Percentiles rank a stretch among this genome's conserved stretches.
Conservation (phyloP, 2,329 filamentous ascomycete species). For the Penicillium sp. region DNA sequence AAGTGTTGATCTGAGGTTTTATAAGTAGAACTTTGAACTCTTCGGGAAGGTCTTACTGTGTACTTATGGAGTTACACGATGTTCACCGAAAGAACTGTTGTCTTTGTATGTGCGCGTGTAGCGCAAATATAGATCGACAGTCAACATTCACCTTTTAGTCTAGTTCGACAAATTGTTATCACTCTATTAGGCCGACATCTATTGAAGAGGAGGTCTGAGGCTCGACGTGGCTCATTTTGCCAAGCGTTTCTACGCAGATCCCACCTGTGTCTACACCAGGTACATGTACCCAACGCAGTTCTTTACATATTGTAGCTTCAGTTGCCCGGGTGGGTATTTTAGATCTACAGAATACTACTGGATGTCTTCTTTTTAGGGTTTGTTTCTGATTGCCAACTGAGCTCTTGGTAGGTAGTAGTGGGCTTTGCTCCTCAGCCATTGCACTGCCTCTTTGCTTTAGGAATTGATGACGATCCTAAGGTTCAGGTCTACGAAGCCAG, state of each 20-base stretch:
- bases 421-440: neutral
- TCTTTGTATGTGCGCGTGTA: neutral
- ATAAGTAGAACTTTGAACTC: neutral
- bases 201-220: neutral
- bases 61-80: neutral
- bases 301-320: neutral
- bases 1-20: neutral
- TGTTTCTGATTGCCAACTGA: neutral
- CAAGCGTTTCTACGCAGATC: neutral
- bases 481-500: neutral
- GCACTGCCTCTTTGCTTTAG: neutral
- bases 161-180: neutral
- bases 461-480: neutral
- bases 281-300: neutral
- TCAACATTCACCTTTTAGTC: neutral
- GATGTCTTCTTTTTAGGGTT: neutral
- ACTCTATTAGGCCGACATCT: neutral
- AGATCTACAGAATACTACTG: neutral
- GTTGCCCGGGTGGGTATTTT: neutral
- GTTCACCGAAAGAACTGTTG: neutral
- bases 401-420: neutral
- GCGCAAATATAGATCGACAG: neutral
- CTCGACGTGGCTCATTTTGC: conserved; percentile 1
- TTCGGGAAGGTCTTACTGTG: too few relatives aligned
- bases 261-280: neutral